These are phyloP conservation scores for Beauveria scarabaeidicola DNA, from an alignment of 2,329 filamentous ascomycete species.

Conservation along the genomic window DNA sequence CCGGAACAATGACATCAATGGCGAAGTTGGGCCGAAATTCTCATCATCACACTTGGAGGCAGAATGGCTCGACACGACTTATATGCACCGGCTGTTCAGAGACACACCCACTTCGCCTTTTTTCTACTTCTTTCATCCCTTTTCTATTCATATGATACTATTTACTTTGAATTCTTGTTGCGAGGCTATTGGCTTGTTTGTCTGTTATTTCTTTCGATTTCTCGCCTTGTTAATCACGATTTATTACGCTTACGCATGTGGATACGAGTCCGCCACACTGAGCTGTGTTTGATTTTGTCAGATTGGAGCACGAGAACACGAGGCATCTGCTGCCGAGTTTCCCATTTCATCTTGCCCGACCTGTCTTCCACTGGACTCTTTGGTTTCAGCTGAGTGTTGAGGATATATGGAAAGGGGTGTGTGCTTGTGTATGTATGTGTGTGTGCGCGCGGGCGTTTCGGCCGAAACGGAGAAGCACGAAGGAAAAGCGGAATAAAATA, in stretches of 20 bases:
- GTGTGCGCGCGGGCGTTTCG: neutral
- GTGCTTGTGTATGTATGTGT: neutral
- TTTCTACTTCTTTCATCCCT: constrained; percentile 5
- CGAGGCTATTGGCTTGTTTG: neutral
- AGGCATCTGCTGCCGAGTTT: neutral
- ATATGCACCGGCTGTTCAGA: neutral
- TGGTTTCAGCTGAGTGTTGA: neutral
- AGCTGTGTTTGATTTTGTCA: neutral
- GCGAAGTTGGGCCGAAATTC: neutral
- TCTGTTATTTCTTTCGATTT: neutral
- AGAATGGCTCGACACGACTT: neutral
- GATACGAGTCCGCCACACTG: neutral
- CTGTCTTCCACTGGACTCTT: neutral
- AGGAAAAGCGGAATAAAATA: neutral
- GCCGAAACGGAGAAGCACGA: neutral
- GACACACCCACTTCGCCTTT: neutral
- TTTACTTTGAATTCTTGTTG: neutral
- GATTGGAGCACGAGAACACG: neutral
- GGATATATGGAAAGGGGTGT: neutral
- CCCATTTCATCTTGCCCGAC: neutral
- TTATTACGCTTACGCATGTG: neutral
- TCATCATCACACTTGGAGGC: neutral
- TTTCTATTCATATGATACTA: neutral
- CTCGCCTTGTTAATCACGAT: neutral
- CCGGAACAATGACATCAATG: neutral